Percentiles rank a stretch among this genome's conserved stretches.
Conservation (phyloP, 2,329 filamentous ascomycete species). For the Ascochyta clinopodiicola region DNA sequence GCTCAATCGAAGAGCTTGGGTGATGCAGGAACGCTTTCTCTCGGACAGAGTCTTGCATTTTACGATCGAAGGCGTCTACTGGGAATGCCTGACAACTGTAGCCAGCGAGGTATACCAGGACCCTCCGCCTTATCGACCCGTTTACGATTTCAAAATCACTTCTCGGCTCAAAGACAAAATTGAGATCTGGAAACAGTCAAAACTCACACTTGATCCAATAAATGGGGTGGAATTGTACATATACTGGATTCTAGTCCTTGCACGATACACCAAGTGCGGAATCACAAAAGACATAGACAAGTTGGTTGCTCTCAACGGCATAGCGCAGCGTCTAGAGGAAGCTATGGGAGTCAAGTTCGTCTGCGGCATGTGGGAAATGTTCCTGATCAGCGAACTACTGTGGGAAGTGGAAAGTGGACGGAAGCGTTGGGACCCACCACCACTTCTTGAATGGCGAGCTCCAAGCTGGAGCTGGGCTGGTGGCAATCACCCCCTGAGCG, state of each 20-base stretch:
- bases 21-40: slow-evolving; percentile 21
- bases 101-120: no score
- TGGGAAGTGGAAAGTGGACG: background rate
- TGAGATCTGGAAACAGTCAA: no score
- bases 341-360: background rate
- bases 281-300: background rate
- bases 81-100: slow-evolving; percentile 11
- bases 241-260: no score
- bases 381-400: background rate
- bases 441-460: background rate
- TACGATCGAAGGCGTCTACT: slow-evolving; percentile 12
- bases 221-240: no score
- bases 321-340: background rate
- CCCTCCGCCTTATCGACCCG: background rate
- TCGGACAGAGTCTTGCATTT: slow-evolving; percentile 20
- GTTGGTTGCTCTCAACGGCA: background rate
- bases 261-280: background rate
- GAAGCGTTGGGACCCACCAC: background rate
- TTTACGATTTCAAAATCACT: background rate
- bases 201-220: no score
- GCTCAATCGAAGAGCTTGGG: slow-evolving; percentile 16
- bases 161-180: background rate
- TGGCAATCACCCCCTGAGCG: background rate
- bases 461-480: slow-evolving; percentile 4
- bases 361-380: background rate